phyloP scores from a whole-genome alignment of 352 stramenopile genomes.

The Blastocystis sp. region DNA sequence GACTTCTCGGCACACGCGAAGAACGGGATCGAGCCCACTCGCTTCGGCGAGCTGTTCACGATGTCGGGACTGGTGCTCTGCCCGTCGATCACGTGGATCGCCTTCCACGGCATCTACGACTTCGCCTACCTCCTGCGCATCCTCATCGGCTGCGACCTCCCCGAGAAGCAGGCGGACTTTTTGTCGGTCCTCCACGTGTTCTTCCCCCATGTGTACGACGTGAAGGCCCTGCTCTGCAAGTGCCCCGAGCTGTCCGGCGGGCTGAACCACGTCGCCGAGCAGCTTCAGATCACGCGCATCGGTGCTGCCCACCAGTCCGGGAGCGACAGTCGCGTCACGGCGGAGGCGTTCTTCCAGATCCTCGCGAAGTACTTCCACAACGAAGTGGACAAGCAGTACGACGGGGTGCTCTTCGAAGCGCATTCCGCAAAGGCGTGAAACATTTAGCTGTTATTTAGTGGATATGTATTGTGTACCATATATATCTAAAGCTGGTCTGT shows the following conservation, averaged over 20 bases:
- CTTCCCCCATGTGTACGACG: slow-evolving; percentile 66
- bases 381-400: background rate
- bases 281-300: slow-evolving; percentile 18
- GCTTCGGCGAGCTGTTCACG: slow-evolving; percentile 65
- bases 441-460: slow-evolving; percentile 42
- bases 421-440: slow-evolving; percentile 7
- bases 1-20: slow-evolving; percentile 27
- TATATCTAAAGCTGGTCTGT: slow-evolving; percentile 35
- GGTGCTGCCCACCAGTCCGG: slow-evolving; percentile 60
- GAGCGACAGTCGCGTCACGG: slow-evolving; percentile 62
- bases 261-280: slow-evolving; percentile 45
- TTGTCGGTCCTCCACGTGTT: slow-evolving; percentile 12
- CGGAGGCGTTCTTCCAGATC: slow-evolving; percentile 43
- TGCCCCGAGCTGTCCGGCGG: slow-evolving; percentile 23
- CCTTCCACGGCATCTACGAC: slow-evolving; percentile 64
- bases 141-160: slow-evolving; percentile 54
- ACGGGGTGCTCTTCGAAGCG: slow-evolving; percentile 31
- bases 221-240: slow-evolving; percentile 31
- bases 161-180: slow-evolving; percentile 29
- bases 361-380: slow-evolving; percentile 21
- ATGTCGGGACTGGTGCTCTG: slow-evolving; percentile 65
- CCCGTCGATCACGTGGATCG: slow-evolving; percentile 55
- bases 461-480: slow-evolving; percentile 47
- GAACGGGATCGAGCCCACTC: slow-evolving; percentile 34
- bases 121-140: slow-evolving; percentile 61